Evolutionary conservation across 768 basidiomycete genomes (phyloP).

Genomic region (Phylloporus rhodoxanthus): DNA sequence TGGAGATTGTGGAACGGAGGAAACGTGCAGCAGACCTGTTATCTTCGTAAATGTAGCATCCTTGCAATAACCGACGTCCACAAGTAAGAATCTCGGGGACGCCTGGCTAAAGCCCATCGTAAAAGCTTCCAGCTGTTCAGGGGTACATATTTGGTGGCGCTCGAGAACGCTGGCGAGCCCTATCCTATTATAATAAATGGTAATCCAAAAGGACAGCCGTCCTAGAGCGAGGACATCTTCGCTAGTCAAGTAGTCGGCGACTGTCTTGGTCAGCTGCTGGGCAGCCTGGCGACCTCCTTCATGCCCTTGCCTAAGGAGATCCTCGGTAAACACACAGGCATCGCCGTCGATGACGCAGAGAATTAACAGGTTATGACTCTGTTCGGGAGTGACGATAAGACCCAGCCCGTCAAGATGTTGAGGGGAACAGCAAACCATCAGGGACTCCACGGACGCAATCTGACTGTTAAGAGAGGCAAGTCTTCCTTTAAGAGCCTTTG

Average conservation of each 20-base stretch:
- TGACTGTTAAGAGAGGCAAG: slow-evolving; percentile 60
- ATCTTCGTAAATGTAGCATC: slow-evolving; percentile 64
- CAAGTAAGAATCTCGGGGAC: slow-evolving; percentile 61
- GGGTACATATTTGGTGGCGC: slow-evolving; percentile 49
- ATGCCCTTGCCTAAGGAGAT: slow-evolving; percentile 56
- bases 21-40: slow-evolving; percentile 42
- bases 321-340: slow-evolving; percentile 56
- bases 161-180: slow-evolving; percentile 48
- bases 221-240: slow-evolving; percentile 58
- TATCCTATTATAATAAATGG: slow-evolving; percentile 62
- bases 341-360: slow-evolving; percentile 74
- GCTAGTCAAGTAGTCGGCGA: slow-evolving; percentile 60
- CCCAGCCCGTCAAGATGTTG: not conserved
- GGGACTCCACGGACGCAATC: slow-evolving; percentile 51
- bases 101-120: slow-evolving; percentile 66
- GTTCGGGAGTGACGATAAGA: slow-evolving; percentile 10
- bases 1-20: not conserved
- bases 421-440: slow-evolving; percentile 31
- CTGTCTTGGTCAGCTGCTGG: slow-evolving; percentile 58
- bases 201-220: slow-evolving; percentile 70
- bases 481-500: slow-evolving; percentile 63
- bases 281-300: slow-evolving; percentile 58
- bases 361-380: slow-evolving; percentile 65
- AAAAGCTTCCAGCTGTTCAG: slow-evolving; percentile 67
- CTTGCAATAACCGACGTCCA: slow-evolving; percentile 63